phyloP scores from a whole-genome alignment of 2,329 filamentous ascomycete genomes.

The Fusarium sterilihyphosum region DNA sequence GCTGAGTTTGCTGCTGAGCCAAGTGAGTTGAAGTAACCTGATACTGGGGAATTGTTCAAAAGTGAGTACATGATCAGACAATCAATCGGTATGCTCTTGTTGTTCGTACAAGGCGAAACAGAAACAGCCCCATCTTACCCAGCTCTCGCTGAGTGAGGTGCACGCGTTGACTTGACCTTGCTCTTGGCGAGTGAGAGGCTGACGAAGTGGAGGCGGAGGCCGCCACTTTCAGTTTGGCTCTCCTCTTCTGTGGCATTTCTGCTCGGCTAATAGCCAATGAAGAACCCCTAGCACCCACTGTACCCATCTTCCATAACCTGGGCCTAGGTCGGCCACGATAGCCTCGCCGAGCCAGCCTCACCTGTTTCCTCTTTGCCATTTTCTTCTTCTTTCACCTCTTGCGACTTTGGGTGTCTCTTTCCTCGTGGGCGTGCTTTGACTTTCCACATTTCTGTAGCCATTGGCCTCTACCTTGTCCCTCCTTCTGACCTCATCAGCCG shows the following conservation, averaged over 20 bases:
- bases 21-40: neutral
- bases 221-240: slow-evolving; percentile 13
- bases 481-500: slow-evolving; percentile 11
- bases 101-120: slow-evolving; percentile 26
- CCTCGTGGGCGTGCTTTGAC: slow-evolving; percentile 12
- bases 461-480: slow-evolving; percentile 13
- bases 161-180: slow-evolving; percentile 11
- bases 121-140: slow-evolving; percentile 21
- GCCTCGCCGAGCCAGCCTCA: slow-evolving; percentile 45
- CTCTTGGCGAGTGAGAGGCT: slow-evolving; percentile 35
- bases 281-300: slow-evolving; percentile 5
- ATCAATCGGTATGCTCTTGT: slow-evolving; percentile 14
- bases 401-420: slow-evolving; percentile 14
- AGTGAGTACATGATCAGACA: slow-evolving; percentile 30
- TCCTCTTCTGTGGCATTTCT: slow-evolving; percentile 14
- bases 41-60: neutral
- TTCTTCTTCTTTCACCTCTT: slow-evolving; percentile 10
- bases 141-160: slow-evolving; percentile 26
- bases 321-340: slow-evolving; percentile 35
- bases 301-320: slow-evolving; percentile 9
- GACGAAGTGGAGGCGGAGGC: slow-evolving; percentile 37
- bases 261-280: slow-evolving; percentile 45
- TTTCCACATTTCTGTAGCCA: slow-evolving; percentile 12
- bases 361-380: slow-evolving; percentile 27
- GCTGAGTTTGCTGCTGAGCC: neutral